Evolutionary conservation across 2,329 filamentous ascomycete genomes (phyloP).

Genomic region (Ceratocystis ficicola): DNA sequence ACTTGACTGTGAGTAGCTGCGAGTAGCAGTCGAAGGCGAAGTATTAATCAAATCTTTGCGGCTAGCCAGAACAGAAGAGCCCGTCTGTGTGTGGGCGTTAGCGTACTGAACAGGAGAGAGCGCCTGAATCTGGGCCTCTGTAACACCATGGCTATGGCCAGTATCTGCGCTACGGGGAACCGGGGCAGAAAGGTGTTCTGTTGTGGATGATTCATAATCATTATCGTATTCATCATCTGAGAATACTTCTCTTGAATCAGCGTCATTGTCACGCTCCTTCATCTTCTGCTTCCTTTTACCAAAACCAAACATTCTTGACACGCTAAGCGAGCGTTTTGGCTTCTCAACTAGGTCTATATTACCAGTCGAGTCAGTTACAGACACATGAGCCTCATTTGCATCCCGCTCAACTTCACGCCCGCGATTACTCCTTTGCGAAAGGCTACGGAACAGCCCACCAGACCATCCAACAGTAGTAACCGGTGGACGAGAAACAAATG

Average conservation of each 20-base stretch:
- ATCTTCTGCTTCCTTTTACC: slow-evolving; percentile 30
- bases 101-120: slow-evolving; percentile 13
- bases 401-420: slow-evolving; percentile 5
- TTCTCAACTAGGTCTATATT: slow-evolving; percentile 8
- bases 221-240: slow-evolving; percentile 18
- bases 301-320: slow-evolving; percentile 21
- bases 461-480: slow-evolving; percentile 31
- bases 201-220: slow-evolving; percentile 13
- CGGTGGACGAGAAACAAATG: slow-evolving; percentile 34
- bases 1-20: not conserved
- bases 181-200: not conserved
- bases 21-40: not conserved
- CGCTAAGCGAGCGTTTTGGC: slow-evolving; percentile 22
- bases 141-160: slow-evolving; percentile 3
- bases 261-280: slow-evolving; percentile 27
- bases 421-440: slow-evolving; percentile 31
- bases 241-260: slow-evolving; percentile 3
- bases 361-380: too few relatives aligned
- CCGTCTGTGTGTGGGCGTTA: slow-evolving; percentile 20
- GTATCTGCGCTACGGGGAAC: not conserved
- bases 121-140: slow-evolving; percentile 14
- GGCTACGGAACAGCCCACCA: slow-evolving; percentile 28
- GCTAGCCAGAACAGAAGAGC: slow-evolving; percentile 15
- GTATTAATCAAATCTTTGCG: slow-evolving; percentile 1
- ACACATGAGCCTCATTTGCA: not conserved